A percentile compares a stretch with the other conserved stretches of the same genome.
Evolutionary conservation across 352 stramenopile genomes (phyloP).

Genomic region (Pythium oligandrum): DNA sequence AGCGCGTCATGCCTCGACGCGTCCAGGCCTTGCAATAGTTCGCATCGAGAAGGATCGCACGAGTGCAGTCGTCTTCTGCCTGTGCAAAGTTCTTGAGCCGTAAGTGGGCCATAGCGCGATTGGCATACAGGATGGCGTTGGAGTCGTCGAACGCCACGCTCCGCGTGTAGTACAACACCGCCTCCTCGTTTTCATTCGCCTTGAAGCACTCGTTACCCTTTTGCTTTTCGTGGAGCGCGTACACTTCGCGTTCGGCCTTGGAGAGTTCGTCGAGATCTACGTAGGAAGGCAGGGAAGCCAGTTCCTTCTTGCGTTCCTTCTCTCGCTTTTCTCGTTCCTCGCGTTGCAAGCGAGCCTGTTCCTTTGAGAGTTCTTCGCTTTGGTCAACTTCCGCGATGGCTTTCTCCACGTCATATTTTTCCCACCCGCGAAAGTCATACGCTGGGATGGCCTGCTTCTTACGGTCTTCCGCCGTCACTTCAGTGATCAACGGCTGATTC

Average conservation of each 20-base stretch:
- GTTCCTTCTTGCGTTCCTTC: conserved; percentile 41
- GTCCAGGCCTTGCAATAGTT: conserved; percentile 85
- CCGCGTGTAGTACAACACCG: conserved; percentile 86
- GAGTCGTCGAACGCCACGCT: conserved; percentile 78
- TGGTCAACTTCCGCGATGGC: conserved; percentile 73
- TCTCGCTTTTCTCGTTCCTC: conserved; percentile 33
- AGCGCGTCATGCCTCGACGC: conserved; percentile 84
- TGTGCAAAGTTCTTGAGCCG: conserved; percentile 75
- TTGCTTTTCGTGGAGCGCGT: conserved; percentile 80
- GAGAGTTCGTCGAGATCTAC: conserved; percentile 54
- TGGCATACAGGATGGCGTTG: conserved; percentile 80
- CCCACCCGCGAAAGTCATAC: conserved; percentile 91
- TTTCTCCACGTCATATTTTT: conserved; percentile 87
- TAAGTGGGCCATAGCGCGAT: conserved; percentile 81
- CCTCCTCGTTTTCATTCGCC: conserved; percentile 78
- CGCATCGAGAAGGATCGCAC: conserved; percentile 73
- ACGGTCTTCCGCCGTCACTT: conserved; percentile 9
- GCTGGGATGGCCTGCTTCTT: conserved; percentile 52
- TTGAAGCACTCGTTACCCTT: conserved; percentile 94
- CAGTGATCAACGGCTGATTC: conserved; percentile 8
- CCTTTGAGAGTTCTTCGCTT: conserved; percentile 29
- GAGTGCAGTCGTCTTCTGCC: conserved; percentile 85
- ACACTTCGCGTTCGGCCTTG: conserved; percentile 40
- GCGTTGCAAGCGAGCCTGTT: conserved; percentile 30
- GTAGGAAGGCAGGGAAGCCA: conserved; percentile 52